Percentiles rank a stretch among this genome's conserved stretches.
Evolutionary conservation across 192 early-diverging fungal genomes (phyloP).

Genomic region (Powellomyces hirtus): DNA sequence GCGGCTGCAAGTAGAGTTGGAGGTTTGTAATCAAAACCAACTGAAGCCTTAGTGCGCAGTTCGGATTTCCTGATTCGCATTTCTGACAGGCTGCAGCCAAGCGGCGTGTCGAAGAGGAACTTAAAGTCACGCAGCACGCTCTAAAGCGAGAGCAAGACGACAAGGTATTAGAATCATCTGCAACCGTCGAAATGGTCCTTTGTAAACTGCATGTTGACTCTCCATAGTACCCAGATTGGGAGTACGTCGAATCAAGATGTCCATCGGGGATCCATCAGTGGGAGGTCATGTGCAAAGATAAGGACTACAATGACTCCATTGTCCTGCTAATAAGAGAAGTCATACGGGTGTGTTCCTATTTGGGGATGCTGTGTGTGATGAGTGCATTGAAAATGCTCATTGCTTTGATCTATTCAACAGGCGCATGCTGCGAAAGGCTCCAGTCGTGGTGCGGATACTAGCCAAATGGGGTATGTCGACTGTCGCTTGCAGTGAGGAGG

Average conservation of each 20-base stretch:
- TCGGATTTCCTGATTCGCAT: neutral
- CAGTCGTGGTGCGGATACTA: neutral
- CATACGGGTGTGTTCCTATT: constrained; percentile 17
- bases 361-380: neutral
- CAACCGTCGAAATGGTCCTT: no score
- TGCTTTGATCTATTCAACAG: no score
- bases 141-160: constrained; percentile 23
- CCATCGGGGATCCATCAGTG: constrained; percentile 38
- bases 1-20: neutral
- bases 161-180: no score
- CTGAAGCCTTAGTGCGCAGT: neutral
- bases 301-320: constrained; percentile 52
- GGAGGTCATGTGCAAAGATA: constrained; percentile 40
- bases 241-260: constrained; percentile 41
- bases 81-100: neutral
- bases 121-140: neutral
- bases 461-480: no score
- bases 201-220: neutral
- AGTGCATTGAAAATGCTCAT: no score
- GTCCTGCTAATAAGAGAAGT: constrained; percentile 43
- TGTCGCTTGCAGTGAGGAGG: no score
- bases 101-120: constrained; percentile 1
- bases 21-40: neutral
- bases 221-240: constrained; percentile 49
- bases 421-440: neutral